Base-by-base conservation (phyloP, 2,329 filamentous ascomycete genomes). In the Zopfia rhizophila region DNA sequence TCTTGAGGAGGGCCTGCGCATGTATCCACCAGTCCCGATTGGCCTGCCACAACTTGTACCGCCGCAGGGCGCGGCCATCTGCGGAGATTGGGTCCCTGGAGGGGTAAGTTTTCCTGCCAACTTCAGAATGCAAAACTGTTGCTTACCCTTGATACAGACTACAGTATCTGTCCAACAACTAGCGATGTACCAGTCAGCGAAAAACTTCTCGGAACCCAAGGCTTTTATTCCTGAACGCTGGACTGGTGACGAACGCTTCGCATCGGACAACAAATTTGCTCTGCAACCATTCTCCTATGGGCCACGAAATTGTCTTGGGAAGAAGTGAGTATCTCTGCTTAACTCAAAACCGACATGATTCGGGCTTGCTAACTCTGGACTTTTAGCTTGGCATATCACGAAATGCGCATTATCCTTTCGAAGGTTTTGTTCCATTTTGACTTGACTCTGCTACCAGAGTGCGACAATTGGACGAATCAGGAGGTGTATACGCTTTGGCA, bases 21-120 rank as follows among this genome's bases (percentile, higher is more conserved):
- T 72, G 7, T 75, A 71, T 30, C 73, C 72, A 1, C 69, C 72
- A 10, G 64, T 67, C 4, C 58, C 72, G 5, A 54, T 53, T 16
- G 57, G 58, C 4, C 42, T 68, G n/a, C 63, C 71, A 2, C 55
- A 67, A 7, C 18, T 60, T 6, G 63, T 70, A 7, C 69, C 60
- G 2, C 42, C 31, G 1, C 59, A 54, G 5, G 73, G 72, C 5
- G 53, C 58, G 4, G 29, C 61, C 1, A 59, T 75, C 12, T 60
- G 63, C 41, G 72, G 66, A 3, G 7, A 61, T 7, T 63, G 38
- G 32, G 52, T 75, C 19, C 69, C 70, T 10, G 61, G 55, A 10
- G 38, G 22, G 8, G 46, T 51, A 42, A 47, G 48, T 43, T 33
- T 51, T 45, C 12, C 22, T 11, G 8, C 13, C 29, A 30, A n/a